Conservation (phyloP, 2,329 filamentous ascomycete species). For the Pochonia chlamydosporia region DNA sequence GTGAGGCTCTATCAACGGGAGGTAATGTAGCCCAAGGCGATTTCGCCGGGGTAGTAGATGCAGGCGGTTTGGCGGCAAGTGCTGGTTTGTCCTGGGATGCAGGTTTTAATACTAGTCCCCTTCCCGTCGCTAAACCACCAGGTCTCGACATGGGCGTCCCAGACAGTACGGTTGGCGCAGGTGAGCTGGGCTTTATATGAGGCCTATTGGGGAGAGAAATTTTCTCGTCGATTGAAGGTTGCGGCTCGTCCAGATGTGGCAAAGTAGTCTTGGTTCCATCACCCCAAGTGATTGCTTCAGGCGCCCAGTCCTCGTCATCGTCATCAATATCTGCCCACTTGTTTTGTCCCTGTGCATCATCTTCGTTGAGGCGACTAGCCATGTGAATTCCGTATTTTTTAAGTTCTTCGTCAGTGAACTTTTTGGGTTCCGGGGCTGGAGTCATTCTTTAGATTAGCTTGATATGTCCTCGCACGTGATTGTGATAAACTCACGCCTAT, state of each 20-base stretch:
- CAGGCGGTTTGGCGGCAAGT: conserved; percentile 65
- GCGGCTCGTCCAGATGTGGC: conserved; percentile 52
- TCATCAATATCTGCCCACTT: conserved; percentile 91
- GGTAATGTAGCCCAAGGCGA: conserved; percentile 89
- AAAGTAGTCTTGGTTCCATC: conserved; percentile 80
- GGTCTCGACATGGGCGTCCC: conserved; percentile 38
- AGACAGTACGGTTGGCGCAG: conserved; percentile 28
- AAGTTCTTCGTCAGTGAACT: conserved; percentile 81
- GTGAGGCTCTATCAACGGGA: conserved; percentile 75
- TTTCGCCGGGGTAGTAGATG: conserved; percentile 65
- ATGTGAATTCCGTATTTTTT: conserved; percentile 84
- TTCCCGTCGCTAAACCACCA: conserved; percentile 44
- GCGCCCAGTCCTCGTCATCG: conserved; percentile 82
- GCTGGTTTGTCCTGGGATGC: conserved; percentile 63
- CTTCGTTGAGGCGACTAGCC: conserved; percentile 69
- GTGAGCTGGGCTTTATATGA: conserved; percentile 40
- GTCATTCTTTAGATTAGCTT: conserved; percentile 41
- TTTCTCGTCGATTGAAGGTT: conserved; percentile 21
- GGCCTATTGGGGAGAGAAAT: conserved; percentile 15
- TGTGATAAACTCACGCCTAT: conserved; percentile 61
- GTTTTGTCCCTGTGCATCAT: conserved; percentile 67
- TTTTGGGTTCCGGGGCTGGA: conserved; percentile 66
- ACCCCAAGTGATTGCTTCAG: conserved; percentile 81
- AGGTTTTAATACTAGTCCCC: conserved; percentile 60
- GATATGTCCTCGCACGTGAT: neutral